phyloP scores from a whole-genome alignment of 2,329 filamentous ascomycete species.

The Pochonia chlamydosporia region DNA sequence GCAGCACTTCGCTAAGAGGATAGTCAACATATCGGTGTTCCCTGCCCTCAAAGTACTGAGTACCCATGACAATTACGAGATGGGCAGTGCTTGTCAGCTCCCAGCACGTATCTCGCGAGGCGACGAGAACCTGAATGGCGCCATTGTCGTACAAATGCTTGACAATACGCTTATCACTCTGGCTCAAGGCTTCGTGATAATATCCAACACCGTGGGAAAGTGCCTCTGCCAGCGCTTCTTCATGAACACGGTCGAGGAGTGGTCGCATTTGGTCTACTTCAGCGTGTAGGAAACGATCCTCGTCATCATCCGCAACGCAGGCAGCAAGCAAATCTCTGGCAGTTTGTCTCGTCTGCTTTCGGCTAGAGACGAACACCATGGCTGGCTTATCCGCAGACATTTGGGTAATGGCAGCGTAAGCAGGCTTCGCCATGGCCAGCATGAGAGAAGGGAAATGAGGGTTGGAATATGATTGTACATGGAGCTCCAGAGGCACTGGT shows the following conservation, averaged over 20 bases:
- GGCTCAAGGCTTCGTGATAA: slow-evolving; percentile 88
- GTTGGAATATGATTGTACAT: slow-evolving; percentile 92
- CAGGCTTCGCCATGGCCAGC: slow-evolving; percentile 96
- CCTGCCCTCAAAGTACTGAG: slow-evolving; percentile 92
- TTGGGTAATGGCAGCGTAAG: slow-evolving; percentile 82
- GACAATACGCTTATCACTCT: slow-evolving; percentile 88
- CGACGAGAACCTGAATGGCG: slow-evolving; percentile 77
- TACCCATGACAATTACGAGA: slow-evolving; percentile 93
- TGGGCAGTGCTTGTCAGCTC: slow-evolving; percentile 85
- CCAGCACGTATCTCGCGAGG: slow-evolving; percentile 87
- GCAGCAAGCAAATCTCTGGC: slow-evolving; percentile 84
- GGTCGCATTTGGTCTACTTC: slow-evolving; percentile 76
- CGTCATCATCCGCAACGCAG: slow-evolving; percentile 81
- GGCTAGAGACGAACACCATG: slow-evolving; percentile 84
- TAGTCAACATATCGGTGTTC: slow-evolving; percentile 98
- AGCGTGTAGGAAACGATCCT: slow-evolving; percentile 88
- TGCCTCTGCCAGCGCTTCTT: slow-evolving; percentile 81
- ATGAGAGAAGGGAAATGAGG: slow-evolving; percentile 97
- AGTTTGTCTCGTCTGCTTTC: slow-evolving; percentile 87
- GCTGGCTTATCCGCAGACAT: slow-evolving; percentile 85
- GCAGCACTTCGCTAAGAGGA: slow-evolving; percentile 84
- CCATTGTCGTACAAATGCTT: slow-evolving; percentile 86
- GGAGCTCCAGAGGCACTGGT: slow-evolving; percentile 82
- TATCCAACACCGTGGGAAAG: slow-evolving; percentile 93
- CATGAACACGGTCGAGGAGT: slow-evolving; percentile 75